Evolutionary conservation across 2,329 filamentous ascomycete genomes (phyloP), one percentile per base, ranked within the genome.

Genomic region (Eutypella sp.): DNA sequence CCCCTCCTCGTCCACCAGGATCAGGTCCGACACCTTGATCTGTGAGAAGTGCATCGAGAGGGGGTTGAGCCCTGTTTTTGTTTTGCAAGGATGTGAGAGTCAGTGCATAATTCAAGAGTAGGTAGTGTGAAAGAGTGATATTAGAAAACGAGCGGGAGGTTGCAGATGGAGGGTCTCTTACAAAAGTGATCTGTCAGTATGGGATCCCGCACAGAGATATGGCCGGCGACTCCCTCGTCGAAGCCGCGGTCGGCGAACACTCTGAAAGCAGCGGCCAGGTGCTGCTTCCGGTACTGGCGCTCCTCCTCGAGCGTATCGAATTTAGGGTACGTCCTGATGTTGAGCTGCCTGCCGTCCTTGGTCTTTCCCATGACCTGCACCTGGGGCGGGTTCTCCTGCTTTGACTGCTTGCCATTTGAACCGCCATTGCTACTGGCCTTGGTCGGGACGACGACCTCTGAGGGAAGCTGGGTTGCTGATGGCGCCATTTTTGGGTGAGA

Each of bases 191-290:
- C 67, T 0, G 69, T 67, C 49, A 76, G 65, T 54, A 82, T 78
- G 0, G 81, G 81, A 54, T 84, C 81, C 9, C 81, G 70, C 1
- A 84, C 76, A 5, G 69, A 74, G 47, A 85, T 84, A 58, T 85
- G 81, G 0, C 81, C 81, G 9, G 71, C 70, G 66, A 84, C 81
- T 42, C 81, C 81, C 58, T 84, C 81, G 0, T 76, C 78, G 61
- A 76, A 82, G 43, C 77, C 78, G 53, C 80, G 76, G 43, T 79
- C 73, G 2, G 80, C 73, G 55, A 83, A 84, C 45, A 82, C 73
- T 10, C 81, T 74, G 60, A 85, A 85, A 15, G 79, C 78, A 6
- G 73, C 71, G 2, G 78, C 78, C 61, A 80, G 78, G 56, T 82
- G 78, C 19, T 74, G 69, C 23, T 80, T 70, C 50, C 79, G 76